Conservation (phyloP, 1,284 basidiomycete genomes). For the Marasmius sp. region DNA sequence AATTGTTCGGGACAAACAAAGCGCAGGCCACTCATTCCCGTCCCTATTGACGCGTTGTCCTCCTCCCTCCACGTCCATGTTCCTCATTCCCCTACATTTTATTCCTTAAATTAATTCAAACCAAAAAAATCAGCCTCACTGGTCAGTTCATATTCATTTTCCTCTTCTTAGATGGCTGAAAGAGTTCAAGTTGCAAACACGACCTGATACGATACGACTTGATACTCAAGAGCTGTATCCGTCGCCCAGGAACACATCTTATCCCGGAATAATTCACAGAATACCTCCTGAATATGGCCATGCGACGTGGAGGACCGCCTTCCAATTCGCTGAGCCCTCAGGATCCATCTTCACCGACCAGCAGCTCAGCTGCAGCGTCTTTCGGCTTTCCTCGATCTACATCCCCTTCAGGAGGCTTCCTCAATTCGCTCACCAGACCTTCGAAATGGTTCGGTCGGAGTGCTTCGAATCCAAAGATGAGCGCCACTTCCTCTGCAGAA, state of each 20-base stretch:
- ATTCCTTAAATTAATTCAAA: not conserved
- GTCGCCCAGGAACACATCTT: not conserved
- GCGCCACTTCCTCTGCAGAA: constrained; percentile 27
- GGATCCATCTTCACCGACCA: constrained; percentile 28
- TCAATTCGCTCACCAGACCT: constrained; percentile 41
- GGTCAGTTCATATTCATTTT: not conserved
- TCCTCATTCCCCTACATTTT: not conserved
- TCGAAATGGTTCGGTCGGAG: constrained; percentile 46
- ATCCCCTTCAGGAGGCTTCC: constrained; percentile 42
- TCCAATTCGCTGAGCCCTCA: constrained; percentile 32
- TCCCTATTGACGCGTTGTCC: not conserved
- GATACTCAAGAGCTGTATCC: not conserved
- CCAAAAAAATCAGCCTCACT: not conserved
- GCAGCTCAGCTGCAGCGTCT: constrained; percentile 20
- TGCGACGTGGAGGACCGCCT: constrained; percentile 30
- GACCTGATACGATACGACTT: not conserved
- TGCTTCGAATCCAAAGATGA: constrained; percentile 37
- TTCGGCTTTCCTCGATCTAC: constrained; percentile 33
- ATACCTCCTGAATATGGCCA: constrained; percentile 28
- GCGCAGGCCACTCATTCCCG: not conserved
- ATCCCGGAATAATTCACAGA: not conserved
- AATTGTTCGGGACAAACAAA: not conserved
- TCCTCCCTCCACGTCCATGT: not conserved
- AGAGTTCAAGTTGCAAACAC: not conserved
- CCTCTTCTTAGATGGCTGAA: not conserved